Percentiles rank a stretch among this genome's conserved stretches.
Conservation (phyloP, 495 filamentous ascomycete species). For the Podospora comata region DNA sequence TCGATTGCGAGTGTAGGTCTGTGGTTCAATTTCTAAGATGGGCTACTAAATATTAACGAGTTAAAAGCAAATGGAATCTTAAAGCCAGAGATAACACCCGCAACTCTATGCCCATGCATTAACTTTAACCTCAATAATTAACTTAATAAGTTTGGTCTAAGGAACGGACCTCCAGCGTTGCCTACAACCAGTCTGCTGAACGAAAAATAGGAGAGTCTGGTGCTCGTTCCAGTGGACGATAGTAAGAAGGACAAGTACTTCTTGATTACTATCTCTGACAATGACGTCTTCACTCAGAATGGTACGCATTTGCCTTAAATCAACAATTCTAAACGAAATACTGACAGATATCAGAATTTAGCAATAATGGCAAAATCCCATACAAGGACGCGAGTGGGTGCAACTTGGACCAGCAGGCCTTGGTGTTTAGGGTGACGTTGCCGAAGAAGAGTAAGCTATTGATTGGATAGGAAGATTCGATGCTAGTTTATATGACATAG, state of each 20-base stretch:
- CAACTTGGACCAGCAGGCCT: slow-evolving; percentile 63
- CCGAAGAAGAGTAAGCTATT: slow-evolving; percentile 32
- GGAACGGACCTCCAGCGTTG: slow-evolving; percentile 8
- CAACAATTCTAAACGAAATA: background rate
- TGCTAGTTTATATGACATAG: too few species aligned
- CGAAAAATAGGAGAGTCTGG: slow-evolving; percentile 80
- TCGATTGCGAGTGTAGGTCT: slow-evolving; percentile 15
- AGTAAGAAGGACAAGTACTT: slow-evolving; percentile 56
- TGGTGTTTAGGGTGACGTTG: slow-evolving; percentile 69
- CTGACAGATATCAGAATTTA: slow-evolving; percentile 43
- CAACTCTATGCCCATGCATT: slow-evolving; percentile 65
- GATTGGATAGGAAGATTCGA: too few species aligned
- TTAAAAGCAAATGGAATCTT: background rate
- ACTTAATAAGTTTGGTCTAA: slow-evolving; percentile 55
- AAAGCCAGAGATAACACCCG: slow-evolving; percentile 54
- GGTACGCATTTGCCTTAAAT: slow-evolving; percentile 42
- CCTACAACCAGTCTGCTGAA: slow-evolving; percentile 46
- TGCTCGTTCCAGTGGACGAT: slow-evolving; percentile 60
- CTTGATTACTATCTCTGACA: slow-evolving; percentile 67
- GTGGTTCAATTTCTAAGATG: too few species aligned
- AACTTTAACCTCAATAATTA: slow-evolving; percentile 70
- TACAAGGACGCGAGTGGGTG: slow-evolving; percentile 64
- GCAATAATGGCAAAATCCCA: slow-evolving; percentile 58
- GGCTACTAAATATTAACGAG: too few species aligned
- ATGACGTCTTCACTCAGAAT: slow-evolving; percentile 79